Evolutionary conservation across 495 filamentous ascomycete species (phyloP), one percentile per base, ranked within the genome.

Genomic region (Xylaria sp.): DNA sequence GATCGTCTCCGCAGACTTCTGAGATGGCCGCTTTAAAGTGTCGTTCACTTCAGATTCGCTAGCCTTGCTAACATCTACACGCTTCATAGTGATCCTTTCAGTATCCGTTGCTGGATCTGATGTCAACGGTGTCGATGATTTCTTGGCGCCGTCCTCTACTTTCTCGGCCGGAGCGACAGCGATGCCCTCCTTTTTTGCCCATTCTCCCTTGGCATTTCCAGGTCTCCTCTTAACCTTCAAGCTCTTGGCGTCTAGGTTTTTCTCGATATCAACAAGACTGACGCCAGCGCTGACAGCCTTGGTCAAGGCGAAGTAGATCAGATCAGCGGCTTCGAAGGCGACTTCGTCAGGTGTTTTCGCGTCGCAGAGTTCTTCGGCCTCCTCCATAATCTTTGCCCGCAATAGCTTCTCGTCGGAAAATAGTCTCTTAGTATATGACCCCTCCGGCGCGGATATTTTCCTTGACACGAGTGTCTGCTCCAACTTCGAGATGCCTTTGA

Each of bases 381-480:
- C 96, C 81, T 99, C 96, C 91, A 97, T 96, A 52, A 99, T 97
- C 85, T 99, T 99, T 3, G 96, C 97, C 43, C 92, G 87, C 19
- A 97, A 83, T 24, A 98, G 88, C 81, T 96, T 93, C 68, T 93
- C 88, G 68, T 98, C 97, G 33, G 90, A 93, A 84, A 98, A 99
- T 11, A 99, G 83, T 21, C 96, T 85, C 41, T 93, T 93, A 17
- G 96, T 99, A 79, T 99, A 99, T 19, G 96, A 98, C 0, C 94
- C 95, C 69, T 86, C 87, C 3, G 95, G 95, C 0, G 96, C 94
- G 12, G 91, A 91, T 6, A 82, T 80, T 78, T 97, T 97, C 71
- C 96, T 89, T 9, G 87, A 88, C 37, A 91, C 79, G 3, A 99
- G 85, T 1, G 94, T 98, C 80, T 94, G 89, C 73, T 97, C 93